A percentile compares a stretch with the other conserved stretches of the same genome.
Evolutionary conservation across 2,329 filamentous ascomycete species (phyloP).

Genomic region (Dryadomyces quercus-mongolicae): DNA sequence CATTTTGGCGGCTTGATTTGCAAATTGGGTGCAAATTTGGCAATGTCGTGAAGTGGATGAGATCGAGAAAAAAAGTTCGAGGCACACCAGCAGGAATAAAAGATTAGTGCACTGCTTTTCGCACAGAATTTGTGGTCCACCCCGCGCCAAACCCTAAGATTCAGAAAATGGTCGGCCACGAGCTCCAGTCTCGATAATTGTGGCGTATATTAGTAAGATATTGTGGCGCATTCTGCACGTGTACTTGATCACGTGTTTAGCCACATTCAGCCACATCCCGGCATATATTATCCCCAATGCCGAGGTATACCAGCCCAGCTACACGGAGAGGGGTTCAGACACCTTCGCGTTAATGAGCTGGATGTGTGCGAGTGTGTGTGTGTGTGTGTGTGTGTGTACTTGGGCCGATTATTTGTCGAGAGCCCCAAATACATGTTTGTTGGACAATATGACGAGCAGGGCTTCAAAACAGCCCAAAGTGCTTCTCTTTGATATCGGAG

Average conservation of each 20-base stretch:
- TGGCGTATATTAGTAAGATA: neutral
- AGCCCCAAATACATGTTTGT: neutral
- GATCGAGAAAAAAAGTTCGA: conserved; percentile 14
- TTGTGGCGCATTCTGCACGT: too few relatives aligned
- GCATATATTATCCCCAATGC: too few relatives aligned
- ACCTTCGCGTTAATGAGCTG: too few relatives aligned
- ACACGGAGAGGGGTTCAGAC: too few relatives aligned
- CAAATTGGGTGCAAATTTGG: conserved; percentile 23
- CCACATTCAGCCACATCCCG: too few relatives aligned
- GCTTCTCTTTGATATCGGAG: conserved; percentile 88
- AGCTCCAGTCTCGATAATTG: neutral
- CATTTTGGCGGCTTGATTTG: conserved; percentile 51
- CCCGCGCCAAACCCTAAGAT: conserved; percentile 21
- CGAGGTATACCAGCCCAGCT: too few relatives aligned
- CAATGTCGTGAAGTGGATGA: conserved; percentile 21
- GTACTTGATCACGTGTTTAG: too few relatives aligned
- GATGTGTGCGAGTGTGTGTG: too few relatives aligned
- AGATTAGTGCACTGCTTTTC: conserved; percentile 10
- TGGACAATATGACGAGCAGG: conserved; percentile 24
- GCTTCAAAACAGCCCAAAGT: conserved; percentile 48
- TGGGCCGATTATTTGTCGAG: too few relatives aligned
- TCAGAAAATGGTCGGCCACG: conserved; percentile 21
- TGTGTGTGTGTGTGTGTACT: too few relatives aligned
- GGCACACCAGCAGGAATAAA: conserved; percentile 9
- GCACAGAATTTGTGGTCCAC: conserved; percentile 21